Conservation (phyloP, 106 monocot genomes). For the Allium fistulosum region DNA sequence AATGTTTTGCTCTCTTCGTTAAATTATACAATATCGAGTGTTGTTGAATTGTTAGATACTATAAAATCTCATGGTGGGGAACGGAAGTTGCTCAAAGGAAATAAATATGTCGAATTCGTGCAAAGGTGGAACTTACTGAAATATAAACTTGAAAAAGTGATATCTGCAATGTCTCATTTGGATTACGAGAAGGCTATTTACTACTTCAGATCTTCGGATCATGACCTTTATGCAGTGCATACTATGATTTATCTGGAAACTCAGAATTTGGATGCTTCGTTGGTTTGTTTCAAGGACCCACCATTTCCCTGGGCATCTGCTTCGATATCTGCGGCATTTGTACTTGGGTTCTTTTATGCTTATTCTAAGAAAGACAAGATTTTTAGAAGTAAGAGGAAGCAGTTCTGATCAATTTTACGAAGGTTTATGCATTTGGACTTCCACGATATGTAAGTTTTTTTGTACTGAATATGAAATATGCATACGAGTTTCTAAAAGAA, state of each 20-base stretch:
- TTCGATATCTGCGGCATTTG: constrained; percentile 37
- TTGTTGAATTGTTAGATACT: constrained; percentile 53
- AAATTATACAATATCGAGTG: constrained; percentile 72
- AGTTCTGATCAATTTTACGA: constrained; percentile 40
- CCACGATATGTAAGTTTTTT: too few relatives aligned
- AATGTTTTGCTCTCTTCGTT: constrained; percentile 70
- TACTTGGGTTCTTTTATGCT: constrained; percentile 64
- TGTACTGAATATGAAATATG: too few relatives aligned
- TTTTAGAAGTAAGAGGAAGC: constrained; percentile 80
- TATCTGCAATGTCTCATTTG: constrained; percentile 75
- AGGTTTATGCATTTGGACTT: background rate
- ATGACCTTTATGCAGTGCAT: constrained; percentile 85
- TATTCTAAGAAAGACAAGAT: constrained; percentile 75
- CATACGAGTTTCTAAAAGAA: too few relatives aligned
- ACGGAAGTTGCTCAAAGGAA: constrained; percentile 51
- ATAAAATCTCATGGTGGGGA: constrained; percentile 79
- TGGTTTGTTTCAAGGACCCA: constrained; percentile 91
- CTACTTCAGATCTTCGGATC: constrained; percentile 77
- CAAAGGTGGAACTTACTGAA: constrained; percentile 92
- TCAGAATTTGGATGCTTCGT: constrained; percentile 81
- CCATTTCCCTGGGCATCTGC: constrained; percentile 83
- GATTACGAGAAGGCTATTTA: constrained; percentile 77
- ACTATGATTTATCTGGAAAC: constrained; percentile 69
- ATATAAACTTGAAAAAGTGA: constrained; percentile 73
- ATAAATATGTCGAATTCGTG: constrained; percentile 58